phyloP scores from a whole-genome alignment of 495 filamentous ascomycete species.

The Talaromyces stipitatus region DNA sequence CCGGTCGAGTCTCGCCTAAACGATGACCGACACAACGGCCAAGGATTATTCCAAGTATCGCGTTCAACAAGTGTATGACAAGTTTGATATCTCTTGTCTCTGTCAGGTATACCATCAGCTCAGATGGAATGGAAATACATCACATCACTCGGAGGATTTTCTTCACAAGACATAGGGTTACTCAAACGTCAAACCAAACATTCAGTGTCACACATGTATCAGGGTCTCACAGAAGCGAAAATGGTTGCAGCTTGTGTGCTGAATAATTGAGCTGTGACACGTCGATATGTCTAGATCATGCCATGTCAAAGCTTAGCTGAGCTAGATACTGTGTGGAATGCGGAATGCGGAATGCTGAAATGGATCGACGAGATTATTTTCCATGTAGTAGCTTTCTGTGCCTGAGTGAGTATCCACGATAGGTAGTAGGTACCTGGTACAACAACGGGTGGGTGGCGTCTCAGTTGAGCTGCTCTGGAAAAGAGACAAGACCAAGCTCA shows the following conservation, averaged over 20 bases:
- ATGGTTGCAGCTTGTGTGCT: too few relatives aligned
- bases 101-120: not conserved
- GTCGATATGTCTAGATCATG: not conserved
- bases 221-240: too few relatives aligned
- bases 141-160: not conserved
- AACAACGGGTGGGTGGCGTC: too few relatives aligned
- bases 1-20: not conserved
- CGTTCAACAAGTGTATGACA: not conserved
- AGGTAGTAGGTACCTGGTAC: not conserved
- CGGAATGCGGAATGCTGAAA: too few relatives aligned
- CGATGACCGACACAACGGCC: not conserved
- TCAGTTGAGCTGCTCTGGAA: not conserved
- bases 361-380: not conserved
- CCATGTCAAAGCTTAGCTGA: not conserved
- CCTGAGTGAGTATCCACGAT: not conserved
- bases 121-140: not conserved
- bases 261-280: not conserved
- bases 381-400: not conserved
- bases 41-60: not conserved
- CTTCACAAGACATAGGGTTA: not conserved
- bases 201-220: not conserved
- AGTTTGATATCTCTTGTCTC: not conserved
- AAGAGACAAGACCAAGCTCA: not conserved
- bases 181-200: not conserved
- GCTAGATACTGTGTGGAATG: not conserved